Conservation (phyloP, 2,329 filamentous ascomycete genomes). For the Keithomyces neogunnii region DNA sequence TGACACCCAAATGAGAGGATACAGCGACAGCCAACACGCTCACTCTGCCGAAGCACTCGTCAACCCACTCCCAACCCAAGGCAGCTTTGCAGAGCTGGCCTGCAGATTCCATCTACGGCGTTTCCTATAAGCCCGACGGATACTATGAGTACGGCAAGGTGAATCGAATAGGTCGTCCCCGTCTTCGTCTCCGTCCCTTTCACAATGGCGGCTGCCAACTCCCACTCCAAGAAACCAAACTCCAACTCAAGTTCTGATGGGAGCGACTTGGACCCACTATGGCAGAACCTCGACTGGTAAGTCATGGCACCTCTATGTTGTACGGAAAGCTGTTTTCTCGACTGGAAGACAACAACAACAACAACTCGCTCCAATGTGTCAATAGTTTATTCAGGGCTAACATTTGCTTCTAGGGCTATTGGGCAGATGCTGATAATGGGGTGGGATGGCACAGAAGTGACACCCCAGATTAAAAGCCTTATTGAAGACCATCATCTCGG, state of each 20-base stretch:
- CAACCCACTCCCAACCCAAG: background rate
- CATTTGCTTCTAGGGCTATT: conserved; percentile 45
- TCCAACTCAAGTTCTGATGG: conserved; percentile 9
- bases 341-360: no score
- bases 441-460: conserved; percentile 78
- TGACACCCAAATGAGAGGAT: background rate
- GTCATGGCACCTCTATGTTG: conserved; percentile 21
- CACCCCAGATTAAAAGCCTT: conserved; percentile 70
- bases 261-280: conserved; percentile 48
- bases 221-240: conserved; percentile 17
- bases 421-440: conserved; percentile 76
- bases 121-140: background rate
- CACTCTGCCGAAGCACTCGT: background rate
- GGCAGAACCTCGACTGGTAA: conserved; percentile 71
- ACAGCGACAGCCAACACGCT: background rate
- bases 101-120: conserved; percentile 1
- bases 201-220: conserved; percentile 17
- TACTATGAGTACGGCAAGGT: conserved; percentile 11
- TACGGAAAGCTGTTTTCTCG: background rate
- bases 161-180: conserved; percentile 15
- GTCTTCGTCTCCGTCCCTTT: conserved; percentile 12
- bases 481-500: conserved; percentile 83
- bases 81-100: background rate
- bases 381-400: background rate
- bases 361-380: background rate